Conservation (phyloP, 108 stramenopile species). For the Nitzschia sp. region DNA sequence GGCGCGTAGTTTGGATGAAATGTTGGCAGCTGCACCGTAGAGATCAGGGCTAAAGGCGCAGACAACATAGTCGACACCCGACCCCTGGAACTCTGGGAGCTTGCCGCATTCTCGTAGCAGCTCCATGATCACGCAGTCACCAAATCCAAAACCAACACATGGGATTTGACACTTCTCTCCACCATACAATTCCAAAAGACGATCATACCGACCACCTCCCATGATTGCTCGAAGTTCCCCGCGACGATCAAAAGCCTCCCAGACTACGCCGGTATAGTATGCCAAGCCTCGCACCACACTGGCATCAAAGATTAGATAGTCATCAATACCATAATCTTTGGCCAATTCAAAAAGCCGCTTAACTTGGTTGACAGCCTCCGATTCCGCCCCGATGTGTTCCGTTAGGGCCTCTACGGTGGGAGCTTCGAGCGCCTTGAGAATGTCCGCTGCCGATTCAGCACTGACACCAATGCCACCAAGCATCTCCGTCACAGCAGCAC, state of each 20-base stretch:
- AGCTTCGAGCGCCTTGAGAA: constrained; percentile 75
- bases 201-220: constrained; percentile 97
- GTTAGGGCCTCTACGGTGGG: constrained; percentile 78
- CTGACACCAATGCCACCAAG: constrained; percentile 58
- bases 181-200: constrained; percentile 92
- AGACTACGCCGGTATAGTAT: constrained; percentile 97
- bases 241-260: constrained; percentile 96
- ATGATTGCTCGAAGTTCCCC: constrained; percentile 95
- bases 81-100: constrained; percentile 71
- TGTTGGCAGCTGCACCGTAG: constrained; percentile 68
- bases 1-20: constrained; percentile 64
- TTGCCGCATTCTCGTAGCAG: constrained; percentile 82
- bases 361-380: constrained; percentile 81
- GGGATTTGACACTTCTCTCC: constrained; percentile 88
- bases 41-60: constrained; percentile 79
- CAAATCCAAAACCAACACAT: constrained; percentile 97
- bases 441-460: constrained; percentile 65
- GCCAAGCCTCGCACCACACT: constrained; percentile 95
- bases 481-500: constrained; percentile 83
- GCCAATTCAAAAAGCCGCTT: constrained; percentile 77
- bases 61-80: constrained; percentile 78
- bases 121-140: constrained; percentile 97
- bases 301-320: constrained; percentile 94
- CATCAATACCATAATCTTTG: constrained; percentile 83
- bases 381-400: constrained; percentile 75